A percentile compares a stretch with the other conserved stretches of the same genome.
These are phyloP conservation scores for Podila verticillata DNA, from an alignment of 192 early-diverging fungal species.

Conservation along the genomic window DNA sequence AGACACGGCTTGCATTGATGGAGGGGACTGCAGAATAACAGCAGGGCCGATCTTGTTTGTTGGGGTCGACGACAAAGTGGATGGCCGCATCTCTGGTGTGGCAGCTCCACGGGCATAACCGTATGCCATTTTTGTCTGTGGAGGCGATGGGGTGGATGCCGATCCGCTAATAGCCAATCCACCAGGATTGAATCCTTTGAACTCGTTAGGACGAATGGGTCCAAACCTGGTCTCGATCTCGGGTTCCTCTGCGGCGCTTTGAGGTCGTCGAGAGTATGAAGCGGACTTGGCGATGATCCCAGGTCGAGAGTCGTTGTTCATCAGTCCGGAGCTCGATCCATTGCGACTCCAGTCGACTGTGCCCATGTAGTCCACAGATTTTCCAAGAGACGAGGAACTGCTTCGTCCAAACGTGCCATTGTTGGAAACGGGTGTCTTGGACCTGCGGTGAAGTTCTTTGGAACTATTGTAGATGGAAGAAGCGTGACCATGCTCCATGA, in stretches of 20 bases:
- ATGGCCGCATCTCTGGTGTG: not conserved
- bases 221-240: constrained; percentile 42
- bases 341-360: constrained; percentile 25
- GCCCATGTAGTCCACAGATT: not conserved
- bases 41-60: not conserved
- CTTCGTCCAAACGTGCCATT: constrained; percentile 10
- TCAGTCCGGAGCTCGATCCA: constrained; percentile 27
- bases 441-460: not conserved
- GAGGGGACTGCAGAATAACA: constrained; percentile 6
- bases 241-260: constrained; percentile 1
- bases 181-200: constrained; percentile 38
- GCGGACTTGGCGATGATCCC: constrained; percentile 2
- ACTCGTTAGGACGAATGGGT: constrained; percentile 3
- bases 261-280: not conserved
- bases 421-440: constrained; percentile 4
- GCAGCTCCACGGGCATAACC: not conserved
- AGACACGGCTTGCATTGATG: constrained; percentile 30
- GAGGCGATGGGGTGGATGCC: not conserved
- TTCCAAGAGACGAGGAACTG: not conserved
- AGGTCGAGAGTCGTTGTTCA: constrained; percentile 5
- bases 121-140: constrained; percentile 1
- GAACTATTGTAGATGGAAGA: not conserved
- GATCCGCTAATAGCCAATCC: constrained; percentile 11
- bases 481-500: not conserved
- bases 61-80: not conserved